A percentile compares a stretch with the other conserved stretches of the same genome.
These are phyloP conservation scores for Phytomonas serpens DNA, from an alignment of 208 protist genomes.

Conservation along the genomic window DNA sequence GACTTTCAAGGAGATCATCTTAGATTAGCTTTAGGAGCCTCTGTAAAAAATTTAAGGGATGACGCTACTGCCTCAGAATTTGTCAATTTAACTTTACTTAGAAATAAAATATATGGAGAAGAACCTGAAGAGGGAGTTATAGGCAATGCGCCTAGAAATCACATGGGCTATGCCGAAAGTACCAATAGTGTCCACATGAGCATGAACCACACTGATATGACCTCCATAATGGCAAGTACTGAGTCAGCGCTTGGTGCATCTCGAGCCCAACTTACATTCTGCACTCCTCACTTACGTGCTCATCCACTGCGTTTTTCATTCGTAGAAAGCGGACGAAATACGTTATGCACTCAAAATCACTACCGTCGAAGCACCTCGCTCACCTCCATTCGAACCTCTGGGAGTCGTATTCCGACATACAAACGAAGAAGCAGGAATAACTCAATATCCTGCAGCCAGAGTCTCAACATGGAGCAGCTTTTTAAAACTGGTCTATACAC, in stretches of 20 bases:
- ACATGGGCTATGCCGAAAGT: neutral
- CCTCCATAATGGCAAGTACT: neutral
- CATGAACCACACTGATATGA: neutral
- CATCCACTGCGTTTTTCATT: constrained; percentile 2
- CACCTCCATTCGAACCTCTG: neutral
- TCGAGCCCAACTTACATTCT: neutral
- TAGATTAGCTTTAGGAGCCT: neutral
- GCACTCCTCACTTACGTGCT: neutral
- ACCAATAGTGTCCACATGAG: neutral
- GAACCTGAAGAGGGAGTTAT: neutral
- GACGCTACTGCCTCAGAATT: neutral
- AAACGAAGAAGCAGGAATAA: neutral
- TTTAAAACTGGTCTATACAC: constrained; percentile 25
- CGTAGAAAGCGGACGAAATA: neutral
- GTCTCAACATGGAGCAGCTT: constrained; percentile 21
- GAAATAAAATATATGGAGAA: neutral
- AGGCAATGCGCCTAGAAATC: neutral
- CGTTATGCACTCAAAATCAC: neutral
- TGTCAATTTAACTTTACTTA: neutral
- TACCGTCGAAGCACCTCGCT: constrained; percentile 3
- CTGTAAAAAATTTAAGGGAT: neutral
- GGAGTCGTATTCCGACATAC: neutral
- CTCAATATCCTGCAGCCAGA: constrained; percentile 14
- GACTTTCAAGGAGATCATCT: neutral
- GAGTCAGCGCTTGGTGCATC: neutral